Evolutionary conservation across 2,329 filamentous ascomycete species (phyloP).

Genomic region (Celoporthe dispersa): DNA sequence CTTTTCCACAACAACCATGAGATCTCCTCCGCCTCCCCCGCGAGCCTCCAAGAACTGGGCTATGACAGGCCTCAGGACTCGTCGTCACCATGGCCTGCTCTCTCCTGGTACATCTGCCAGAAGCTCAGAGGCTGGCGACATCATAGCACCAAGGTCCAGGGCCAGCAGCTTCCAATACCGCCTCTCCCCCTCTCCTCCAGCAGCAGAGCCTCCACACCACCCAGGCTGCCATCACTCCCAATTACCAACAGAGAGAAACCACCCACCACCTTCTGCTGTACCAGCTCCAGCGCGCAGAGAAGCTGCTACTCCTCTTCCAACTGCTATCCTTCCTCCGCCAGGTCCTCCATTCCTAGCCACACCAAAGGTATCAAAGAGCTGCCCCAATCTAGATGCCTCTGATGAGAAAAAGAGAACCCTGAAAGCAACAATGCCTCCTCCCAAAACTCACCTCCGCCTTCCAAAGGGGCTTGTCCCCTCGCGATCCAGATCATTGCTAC

Average conservation of each 20-base stretch:
- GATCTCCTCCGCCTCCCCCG: background rate
- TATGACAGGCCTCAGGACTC: background rate
- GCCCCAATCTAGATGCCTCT: background rate
- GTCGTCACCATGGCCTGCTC: background rate
- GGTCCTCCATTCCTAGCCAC: background rate
- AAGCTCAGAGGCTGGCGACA: background rate
- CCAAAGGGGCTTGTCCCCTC: background rate
- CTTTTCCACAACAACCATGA: background rate
- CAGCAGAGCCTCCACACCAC: background rate
- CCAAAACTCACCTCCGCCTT: background rate
- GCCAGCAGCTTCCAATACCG: background rate
- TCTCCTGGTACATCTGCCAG: background rate
- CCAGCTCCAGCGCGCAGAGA: background rate
- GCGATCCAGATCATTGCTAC: background rate
- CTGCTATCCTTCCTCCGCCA: background rate
- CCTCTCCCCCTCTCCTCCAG: background rate
- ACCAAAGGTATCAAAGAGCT: background rate
- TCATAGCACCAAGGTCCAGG: background rate
- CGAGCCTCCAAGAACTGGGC: background rate
- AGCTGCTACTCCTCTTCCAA: background rate
- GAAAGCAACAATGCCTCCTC: constrained; percentile 1
- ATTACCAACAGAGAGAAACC: background rate
- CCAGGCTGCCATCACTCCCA: background rate
- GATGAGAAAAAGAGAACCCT: background rate
- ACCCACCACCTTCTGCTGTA: background rate